These are phyloP conservation scores for Nemania sp. DNA, from an alignment of 2,329 filamentous ascomycete species.

Conservation along the genomic window DNA sequence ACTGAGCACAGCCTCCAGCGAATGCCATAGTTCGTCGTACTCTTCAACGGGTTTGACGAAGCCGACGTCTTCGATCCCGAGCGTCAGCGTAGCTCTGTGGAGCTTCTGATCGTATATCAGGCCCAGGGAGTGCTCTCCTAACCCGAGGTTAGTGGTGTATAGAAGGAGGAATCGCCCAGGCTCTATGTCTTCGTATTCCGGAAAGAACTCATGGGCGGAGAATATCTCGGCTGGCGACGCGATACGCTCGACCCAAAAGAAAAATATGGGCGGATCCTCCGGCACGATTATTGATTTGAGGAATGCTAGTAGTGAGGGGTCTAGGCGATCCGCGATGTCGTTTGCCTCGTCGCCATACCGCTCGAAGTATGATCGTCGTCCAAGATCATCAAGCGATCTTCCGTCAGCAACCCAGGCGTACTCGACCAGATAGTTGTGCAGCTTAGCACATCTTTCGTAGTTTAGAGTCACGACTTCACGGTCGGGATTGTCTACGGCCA, in stretches of 20 bases:
- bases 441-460: conserved; percentile 48
- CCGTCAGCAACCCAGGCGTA: conserved; percentile 47
- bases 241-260: conserved; percentile 44
- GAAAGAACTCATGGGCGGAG: conserved; percentile 38
- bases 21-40: conserved; percentile 44
- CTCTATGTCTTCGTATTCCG: conserved; percentile 40
- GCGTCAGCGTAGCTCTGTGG: conserved; percentile 44
- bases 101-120: conserved; percentile 50
- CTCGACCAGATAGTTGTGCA: conserved; percentile 51
- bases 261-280: conserved; percentile 36
- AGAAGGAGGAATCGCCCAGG: conserved; percentile 41
- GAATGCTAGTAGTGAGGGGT: conserved; percentile 46
- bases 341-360: conserved; percentile 41
- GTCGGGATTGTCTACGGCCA: conserved; percentile 47
- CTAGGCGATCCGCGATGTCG: conserved; percentile 43
- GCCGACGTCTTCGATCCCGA: conserved; percentile 43
- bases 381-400: conserved; percentile 37
- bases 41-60: conserved; percentile 41
- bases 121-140: conserved; percentile 39
- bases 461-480: conserved; percentile 46
- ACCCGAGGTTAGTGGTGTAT: conserved; percentile 41
- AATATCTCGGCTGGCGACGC: conserved; percentile 41
- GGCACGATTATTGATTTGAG: conserved; percentile 42
- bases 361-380: conserved; percentile 43
- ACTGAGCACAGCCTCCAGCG: conserved; percentile 47